Percentiles rank a stretch among this genome's conserved stretches.
Conservation (phyloP, 371 early-diverging fungal species). For the Lichtheimia ornata region DNA sequence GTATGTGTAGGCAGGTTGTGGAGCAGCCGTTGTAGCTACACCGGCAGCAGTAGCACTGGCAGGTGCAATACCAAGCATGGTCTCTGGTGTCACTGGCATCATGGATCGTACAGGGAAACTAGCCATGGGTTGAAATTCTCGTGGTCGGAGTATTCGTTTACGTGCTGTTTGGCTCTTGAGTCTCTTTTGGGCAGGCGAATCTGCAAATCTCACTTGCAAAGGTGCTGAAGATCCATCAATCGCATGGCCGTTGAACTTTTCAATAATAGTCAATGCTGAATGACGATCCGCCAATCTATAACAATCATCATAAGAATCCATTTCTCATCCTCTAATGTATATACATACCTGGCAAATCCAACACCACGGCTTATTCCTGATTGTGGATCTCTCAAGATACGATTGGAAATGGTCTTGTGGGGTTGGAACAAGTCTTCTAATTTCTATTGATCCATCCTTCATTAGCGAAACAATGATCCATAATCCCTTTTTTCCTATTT, state of each 20-base stretch:
- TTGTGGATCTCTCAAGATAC: conserved; percentile 71
- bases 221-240: conserved; percentile 69
- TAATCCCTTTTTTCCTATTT: neutral
- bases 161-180: conserved; percentile 56
- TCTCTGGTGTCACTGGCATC: conserved; percentile 54
- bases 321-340: neutral
- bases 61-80: conserved; percentile 41
- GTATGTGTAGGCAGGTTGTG: conserved; percentile 1
- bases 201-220: conserved; percentile 82
- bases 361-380: conserved; percentile 70
- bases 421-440: conserved; percentile 69
- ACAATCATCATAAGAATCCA: neutral
- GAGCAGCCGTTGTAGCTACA: neutral
- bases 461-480: neutral
- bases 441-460: conserved; percentile 33
- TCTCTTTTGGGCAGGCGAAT: conserved; percentile 78
- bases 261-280: conserved; percentile 68
- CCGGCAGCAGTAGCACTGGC: conserved; percentile 1
- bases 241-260: conserved; percentile 63
- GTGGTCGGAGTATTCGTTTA: conserved; percentile 26
- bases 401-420: conserved; percentile 66
- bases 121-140: conserved; percentile 42
- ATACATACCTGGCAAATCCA: conserved; percentile 73
- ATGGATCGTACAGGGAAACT: conserved; percentile 33
- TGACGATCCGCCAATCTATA: conserved; percentile 70